Base-by-base conservation (phyloP, 192 early-diverging fungal species). In the Podila clonocystis region DNA sequence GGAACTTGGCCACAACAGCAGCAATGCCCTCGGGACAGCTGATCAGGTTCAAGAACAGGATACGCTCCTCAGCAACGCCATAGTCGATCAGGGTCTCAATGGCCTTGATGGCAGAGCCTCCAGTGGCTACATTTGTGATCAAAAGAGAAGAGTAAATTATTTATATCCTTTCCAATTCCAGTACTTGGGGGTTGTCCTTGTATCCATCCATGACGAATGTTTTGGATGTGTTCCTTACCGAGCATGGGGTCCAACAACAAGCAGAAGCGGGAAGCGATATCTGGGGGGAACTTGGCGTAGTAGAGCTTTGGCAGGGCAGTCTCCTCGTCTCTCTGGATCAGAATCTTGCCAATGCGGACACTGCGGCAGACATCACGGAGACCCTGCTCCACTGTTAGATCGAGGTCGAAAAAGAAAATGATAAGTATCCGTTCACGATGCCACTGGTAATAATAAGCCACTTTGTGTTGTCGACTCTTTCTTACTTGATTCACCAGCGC, bases 241-340 rank as follows among this genome's bases (percentile, higher is more conserved):
- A 98, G 91, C 97, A 98, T 98, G 29, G 97, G 97, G 69, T 98
- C 97, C 22, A 98, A 87, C 30, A 98, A 85, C 50, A 98, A 82
- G 58, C 94, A 93, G 84, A 90, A 96, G 61, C 95, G 91, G 50
- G 88, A 85, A 4, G 89, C 85, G 68, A 96, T 95, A 74, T 97
- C 97, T 64, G 90, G 90, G 34, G 97, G 97, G 31, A 98, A 87
- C 83, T 98, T 98, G 9, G 93, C 90, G 77, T 98, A 98, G 84
- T 92, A 98, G 57, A 98, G 87, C 88, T 94, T 94, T 13, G 97
- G 93, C 80, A 90, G 80, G 8, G 94, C 95, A 11, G 97, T 98
- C 74, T 94, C 94, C 85, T 98, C 97, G 74, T 98, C 94, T 67
- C 97, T 89, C 83, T 98, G 97, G 70, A 98, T 98, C 59, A 98